These are phyloP conservation scores for Penicillium fimorum DNA, from an alignment of 495 filamentous ascomycete genomes.

Conservation along the genomic window DNA sequence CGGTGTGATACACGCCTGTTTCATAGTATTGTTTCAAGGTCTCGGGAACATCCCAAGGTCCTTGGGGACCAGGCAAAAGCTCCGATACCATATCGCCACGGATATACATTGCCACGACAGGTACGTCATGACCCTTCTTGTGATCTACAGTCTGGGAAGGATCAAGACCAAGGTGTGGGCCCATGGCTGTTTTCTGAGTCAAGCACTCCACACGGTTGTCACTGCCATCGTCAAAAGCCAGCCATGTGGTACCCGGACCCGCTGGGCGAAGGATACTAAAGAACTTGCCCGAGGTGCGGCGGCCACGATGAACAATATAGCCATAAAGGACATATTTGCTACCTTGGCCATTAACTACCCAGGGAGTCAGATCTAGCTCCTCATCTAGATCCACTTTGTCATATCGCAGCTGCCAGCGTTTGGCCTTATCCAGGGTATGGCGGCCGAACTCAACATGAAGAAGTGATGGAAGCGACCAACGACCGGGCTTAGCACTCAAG, in stretches of 20 bases:
- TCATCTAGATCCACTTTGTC: slow-evolving; percentile 58
- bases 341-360: slow-evolving; percentile 31
- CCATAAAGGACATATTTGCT: slow-evolving; percentile 59
- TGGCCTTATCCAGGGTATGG: slow-evolving; percentile 50
- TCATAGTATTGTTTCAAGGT: slow-evolving; percentile 42
- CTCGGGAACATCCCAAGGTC: slow-evolving; percentile 40
- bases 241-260: slow-evolving; percentile 56
- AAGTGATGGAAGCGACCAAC: slow-evolving; percentile 46
- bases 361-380: slow-evolving; percentile 44
- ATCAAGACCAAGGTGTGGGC: slow-evolving; percentile 52
- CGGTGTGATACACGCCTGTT: slow-evolving; percentile 25
- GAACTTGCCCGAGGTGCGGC: slow-evolving; percentile 60
- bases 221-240: slow-evolving; percentile 57
- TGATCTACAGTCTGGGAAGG: slow-evolving; percentile 36
- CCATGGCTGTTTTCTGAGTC: slow-evolving; percentile 57
- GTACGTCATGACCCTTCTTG: slow-evolving; percentile 56
- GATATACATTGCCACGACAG: slow-evolving; percentile 57
- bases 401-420: slow-evolving; percentile 58
- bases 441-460: slow-evolving; percentile 61
- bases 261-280: slow-evolving; percentile 60
- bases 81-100: slow-evolving; percentile 50
- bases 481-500: slow-evolving; percentile 34
- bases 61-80: slow-evolving; percentile 43
- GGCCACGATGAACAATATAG: slow-evolving; percentile 60
- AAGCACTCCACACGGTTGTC: slow-evolving; percentile 56